Evolutionary conservation across 306 rosid species (phyloP).

Genomic region (Castanea mollissima): DNA sequence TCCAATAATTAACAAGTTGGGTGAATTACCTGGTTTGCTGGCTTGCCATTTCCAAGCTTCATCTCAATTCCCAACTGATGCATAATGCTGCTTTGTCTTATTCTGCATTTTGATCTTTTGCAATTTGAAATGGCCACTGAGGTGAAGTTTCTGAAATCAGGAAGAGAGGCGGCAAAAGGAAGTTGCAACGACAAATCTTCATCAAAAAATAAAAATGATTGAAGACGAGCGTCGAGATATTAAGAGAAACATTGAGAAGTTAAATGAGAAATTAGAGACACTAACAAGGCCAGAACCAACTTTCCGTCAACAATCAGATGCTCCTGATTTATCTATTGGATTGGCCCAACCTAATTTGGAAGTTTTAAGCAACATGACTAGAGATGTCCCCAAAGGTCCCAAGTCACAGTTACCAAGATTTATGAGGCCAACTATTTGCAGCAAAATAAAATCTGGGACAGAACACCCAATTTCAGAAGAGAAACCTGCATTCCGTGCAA

Average conservation of each 20-base stretch:
- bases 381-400: slow-evolving; percentile 2
- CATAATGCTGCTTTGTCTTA: not conserved
- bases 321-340: not conserved
- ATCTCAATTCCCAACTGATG: slow-evolving; percentile 1
- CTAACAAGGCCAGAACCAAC: slow-evolving; percentile 12
- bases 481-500: slow-evolving; percentile 11
- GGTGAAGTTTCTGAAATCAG: slow-evolving; percentile 18
- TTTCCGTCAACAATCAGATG: slow-evolving; percentile 18
- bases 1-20: not conserved
- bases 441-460: slow-evolving; percentile 29
- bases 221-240: slow-evolving; percentile 32
- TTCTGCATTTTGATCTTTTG: not conserved
- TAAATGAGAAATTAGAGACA: slow-evolving; percentile 24
- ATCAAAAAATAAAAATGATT: slow-evolving; percentile 25
- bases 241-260: slow-evolving; percentile 23
- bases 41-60: not conserved
- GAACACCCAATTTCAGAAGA: slow-evolving; percentile 14
- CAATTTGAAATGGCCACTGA: slow-evolving; percentile 1
- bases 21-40: slow-evolving; percentile 11
- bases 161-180: slow-evolving; percentile 26
- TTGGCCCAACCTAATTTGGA: slow-evolving; percentile 9
- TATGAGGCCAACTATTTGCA: slow-evolving; percentile 41
- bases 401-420: slow-evolving; percentile 30
- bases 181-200: slow-evolving; percentile 26
- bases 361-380: slow-evolving; percentile 1